phyloP scores from a whole-genome alignment of 257 asterid species.

The Avicennia marina region DNA sequence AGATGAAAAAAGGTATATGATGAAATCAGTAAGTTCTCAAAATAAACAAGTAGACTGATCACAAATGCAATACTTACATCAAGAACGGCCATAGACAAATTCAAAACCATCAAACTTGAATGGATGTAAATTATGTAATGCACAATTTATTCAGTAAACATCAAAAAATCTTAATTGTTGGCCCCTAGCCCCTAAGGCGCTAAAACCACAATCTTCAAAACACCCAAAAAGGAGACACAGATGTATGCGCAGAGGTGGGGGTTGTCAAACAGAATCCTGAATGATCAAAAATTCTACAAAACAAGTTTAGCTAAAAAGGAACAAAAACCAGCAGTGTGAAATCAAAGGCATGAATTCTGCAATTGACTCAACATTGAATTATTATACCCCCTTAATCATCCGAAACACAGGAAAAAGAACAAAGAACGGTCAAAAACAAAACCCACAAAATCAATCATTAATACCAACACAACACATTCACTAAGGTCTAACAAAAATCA shows the following conservation, averaged over 20 bases:
- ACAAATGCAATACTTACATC: neutral
- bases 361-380: no score
- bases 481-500: constrained; percentile 9
- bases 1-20: neutral
- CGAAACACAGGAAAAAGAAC: no score
- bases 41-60: neutral
- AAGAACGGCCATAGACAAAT: neutral
- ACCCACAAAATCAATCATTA: neutral
- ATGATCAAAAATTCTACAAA: no score
- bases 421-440: neutral
- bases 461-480: constrained; percentile 8
- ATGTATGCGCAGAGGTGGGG: no score
- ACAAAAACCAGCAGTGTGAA: no score
- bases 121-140: neutral
- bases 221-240: no score
- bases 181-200: neutral
- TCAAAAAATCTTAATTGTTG: neutral
- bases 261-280: no score
- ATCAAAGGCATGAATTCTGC: no score
- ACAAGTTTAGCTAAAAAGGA: no score
- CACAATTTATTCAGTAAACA: neutral
- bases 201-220: no score
- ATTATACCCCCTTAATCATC: no score
- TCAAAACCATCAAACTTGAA: neutral
- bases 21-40: neutral